Evolutionary conservation across 352 stramenopile genomes (phyloP), one percentile per base, ranked within the genome.

Genomic region (Globisporangium echinulatum): DNA sequence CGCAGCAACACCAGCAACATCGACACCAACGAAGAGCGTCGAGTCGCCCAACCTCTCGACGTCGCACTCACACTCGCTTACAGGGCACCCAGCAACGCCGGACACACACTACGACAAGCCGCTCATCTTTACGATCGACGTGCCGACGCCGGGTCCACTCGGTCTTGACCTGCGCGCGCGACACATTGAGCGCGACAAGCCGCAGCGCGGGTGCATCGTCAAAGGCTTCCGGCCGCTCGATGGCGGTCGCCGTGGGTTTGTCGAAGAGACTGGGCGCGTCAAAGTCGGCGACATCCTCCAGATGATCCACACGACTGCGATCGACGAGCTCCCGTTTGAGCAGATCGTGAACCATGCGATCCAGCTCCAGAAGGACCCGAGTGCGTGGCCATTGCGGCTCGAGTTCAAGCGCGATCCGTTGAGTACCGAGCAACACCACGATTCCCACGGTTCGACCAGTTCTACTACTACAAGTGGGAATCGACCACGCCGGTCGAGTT

Each of bases 261-360:
- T 94, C 33, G 84, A 94, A 66, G 72, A 78, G 33, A 92, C 80
- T 5, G 82, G 79, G 0, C 82, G 84, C 52, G 84, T 92, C 42
- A 87, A 86, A 38, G 69, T 85, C 40, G 83, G 81, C 17, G 84
- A 94, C 63, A 90, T 94, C 39, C 54, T 92, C 19, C 72, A 91
- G 67, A 67, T 89, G 52, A 88, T 94, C 60, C 82, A 94, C 64
- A 77, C 84, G 53, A 89, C 77, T 8, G 62, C 70, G 11, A 83
- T 94, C 14, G 84, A 94, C 57, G 80, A 94, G 49, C 79, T 94
- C 68, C 80, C 82, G 19, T 94, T 94, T 52, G 84, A 94, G 13
- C 73, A 86, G 59, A 94, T 94, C 60, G 82, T 94, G 8, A 78
- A 84, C 49, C 77, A 90, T 59, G 84, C 82, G 3, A 78, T 87